Evolutionary conservation across 805 yeast species (phyloP).

Genomic region (Candida dajiaensis): DNA sequence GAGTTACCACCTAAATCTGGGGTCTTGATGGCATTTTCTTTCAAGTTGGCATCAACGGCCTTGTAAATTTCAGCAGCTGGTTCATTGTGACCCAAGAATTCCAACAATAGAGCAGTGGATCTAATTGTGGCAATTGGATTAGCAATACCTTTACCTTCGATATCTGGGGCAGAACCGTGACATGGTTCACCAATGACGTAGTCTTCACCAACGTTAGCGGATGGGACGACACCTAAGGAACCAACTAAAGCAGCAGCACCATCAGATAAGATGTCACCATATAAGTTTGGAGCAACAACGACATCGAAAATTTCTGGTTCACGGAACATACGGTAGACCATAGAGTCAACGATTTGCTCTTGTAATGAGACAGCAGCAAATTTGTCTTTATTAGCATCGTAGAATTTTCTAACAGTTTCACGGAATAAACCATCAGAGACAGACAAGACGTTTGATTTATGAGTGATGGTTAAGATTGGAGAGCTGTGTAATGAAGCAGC

Average conservation of each 20-base stretch:
- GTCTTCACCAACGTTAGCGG: constrained; percentile 94
- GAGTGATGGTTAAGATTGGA: constrained; percentile 85
- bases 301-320: constrained; percentile 97
- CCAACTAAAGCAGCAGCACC: constrained; percentile 99
- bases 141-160: constrained; percentile 89
- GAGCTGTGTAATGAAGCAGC: constrained; percentile 42
- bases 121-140: constrained; percentile 98
- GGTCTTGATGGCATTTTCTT: constrained; percentile 68
- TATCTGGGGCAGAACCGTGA: constrained; percentile 99
- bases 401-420: constrained; percentile 54
- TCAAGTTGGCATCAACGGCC: constrained; percentile 91
- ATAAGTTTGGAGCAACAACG: constrained; percentile 96
- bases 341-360: constrained; percentile 97
- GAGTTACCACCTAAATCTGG: constrained; percentile 95
- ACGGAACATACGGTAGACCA: constrained; percentile 98
- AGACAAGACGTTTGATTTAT: constrained; percentile 91
- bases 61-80: constrained; percentile 89
- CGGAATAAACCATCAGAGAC: constrained; percentile 94
- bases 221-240: constrained; percentile 95
- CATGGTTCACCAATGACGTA: constrained; percentile 99
- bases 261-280: constrained; percentile 94
- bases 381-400: constrained; percentile 46
- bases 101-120: constrained; percentile 95
- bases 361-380: constrained; percentile 62
- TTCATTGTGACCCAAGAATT: constrained; percentile 85